These are phyloP conservation scores for Musa schizocarpa DNA, from an alignment of 176 grass and related monocot genomes.

Conservation along the genomic window DNA sequence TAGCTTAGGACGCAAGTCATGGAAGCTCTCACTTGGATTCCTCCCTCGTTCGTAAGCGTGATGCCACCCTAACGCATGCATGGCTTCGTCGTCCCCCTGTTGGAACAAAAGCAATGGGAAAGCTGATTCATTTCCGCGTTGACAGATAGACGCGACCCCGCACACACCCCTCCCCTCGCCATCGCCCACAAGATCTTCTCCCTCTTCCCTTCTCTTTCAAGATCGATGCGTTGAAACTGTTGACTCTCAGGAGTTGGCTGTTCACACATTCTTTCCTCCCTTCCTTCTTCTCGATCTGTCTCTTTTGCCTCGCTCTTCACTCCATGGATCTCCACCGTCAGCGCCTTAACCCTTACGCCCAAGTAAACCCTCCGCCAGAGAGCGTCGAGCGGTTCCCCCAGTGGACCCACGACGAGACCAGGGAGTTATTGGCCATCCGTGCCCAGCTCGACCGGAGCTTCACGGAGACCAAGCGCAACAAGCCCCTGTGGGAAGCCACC, in stretches of 20 bases:
- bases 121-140: slow-evolving; percentile 75
- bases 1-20: background rate
- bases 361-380: slow-evolving; percentile 18
- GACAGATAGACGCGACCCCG: slow-evolving; percentile 38
- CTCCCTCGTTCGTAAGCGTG: slow-evolving; percentile 47
- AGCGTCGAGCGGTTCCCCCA: slow-evolving; percentile 54
- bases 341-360: slow-evolving; percentile 51
- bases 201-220: background rate
- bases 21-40: background rate
- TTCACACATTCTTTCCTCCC: slow-evolving; percentile 3
- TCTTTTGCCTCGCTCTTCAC: background rate
- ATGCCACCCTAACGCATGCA: slow-evolving; percentile 40
- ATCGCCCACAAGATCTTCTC: background rate
- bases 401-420: slow-evolving; percentile 77
- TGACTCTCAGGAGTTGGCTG: background rate
- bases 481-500: slow-evolving; percentile 82
- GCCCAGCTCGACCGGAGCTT: slow-evolving; percentile 70
- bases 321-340: slow-evolving; percentile 65
- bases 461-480: slow-evolving; percentile 93
- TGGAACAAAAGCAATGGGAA: slow-evolving; percentile 58
- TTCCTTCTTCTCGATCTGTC: background rate
- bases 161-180: background rate
- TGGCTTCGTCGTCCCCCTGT: background rate
- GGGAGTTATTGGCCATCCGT: slow-evolving; percentile 63
- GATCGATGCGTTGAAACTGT: too few species aligned